These are phyloP conservation scores for Castanospermum australe DNA, from an alignment of 306 rosid genomes.

Conservation along the genomic window DNA sequence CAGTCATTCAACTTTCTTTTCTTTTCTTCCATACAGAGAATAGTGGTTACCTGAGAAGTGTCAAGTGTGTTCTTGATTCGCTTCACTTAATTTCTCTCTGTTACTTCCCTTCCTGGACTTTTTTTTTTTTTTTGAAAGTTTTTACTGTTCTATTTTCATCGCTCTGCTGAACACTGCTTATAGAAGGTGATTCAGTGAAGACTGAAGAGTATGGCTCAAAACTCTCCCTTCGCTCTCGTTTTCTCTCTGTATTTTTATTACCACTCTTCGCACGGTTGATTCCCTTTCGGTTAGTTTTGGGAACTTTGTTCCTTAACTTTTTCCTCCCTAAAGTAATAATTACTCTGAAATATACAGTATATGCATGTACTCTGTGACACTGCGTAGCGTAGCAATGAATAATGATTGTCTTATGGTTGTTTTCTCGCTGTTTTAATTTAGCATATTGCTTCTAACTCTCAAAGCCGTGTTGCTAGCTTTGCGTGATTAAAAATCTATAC, in stretches of 20 bases:
- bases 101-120: neutral
- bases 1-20: neutral
- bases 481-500: neutral
- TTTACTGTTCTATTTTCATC: neutral
- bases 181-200: neutral
- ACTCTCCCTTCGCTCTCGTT: neutral
- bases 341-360: neutral
- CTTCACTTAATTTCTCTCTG: neutral
- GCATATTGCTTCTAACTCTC: conserved; percentile 2
- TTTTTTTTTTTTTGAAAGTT: neutral
- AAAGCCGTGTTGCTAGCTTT: conserved; percentile 13
- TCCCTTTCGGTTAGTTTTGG: neutral
- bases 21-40: neutral
- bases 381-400: neutral
- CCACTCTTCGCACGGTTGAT: neutral
- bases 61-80: neutral
- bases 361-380: neutral
- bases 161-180: neutral
- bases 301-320: neutral
- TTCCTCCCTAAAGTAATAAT: conserved; percentile 7
- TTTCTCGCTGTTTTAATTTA: neutral
- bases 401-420: neutral
- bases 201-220: neutral
- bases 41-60: neutral
- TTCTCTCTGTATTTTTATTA: neutral